phyloP scores from a whole-genome alignment of 257 asterid species.

The Dorcoceras hygrometricum region DNA sequence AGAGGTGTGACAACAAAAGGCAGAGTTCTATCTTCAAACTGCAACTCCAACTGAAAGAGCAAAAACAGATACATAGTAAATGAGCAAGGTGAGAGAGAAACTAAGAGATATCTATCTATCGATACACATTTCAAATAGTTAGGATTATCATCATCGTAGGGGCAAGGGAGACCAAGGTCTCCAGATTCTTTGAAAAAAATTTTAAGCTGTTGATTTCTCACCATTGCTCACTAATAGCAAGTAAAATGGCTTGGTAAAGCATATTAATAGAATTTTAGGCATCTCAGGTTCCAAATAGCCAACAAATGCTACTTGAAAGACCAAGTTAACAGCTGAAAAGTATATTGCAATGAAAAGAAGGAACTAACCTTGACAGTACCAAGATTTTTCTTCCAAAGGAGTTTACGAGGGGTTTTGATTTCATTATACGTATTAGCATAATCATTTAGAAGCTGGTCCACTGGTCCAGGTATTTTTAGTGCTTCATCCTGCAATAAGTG shows the following conservation, averaged over 20 bases:
- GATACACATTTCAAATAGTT: conserved; percentile 3
- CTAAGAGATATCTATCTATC: conserved; percentile 8
- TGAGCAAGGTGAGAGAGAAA: conserved; percentile 11
- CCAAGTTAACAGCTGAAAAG: conserved; percentile 4
- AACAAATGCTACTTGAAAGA: conserved; percentile 6
- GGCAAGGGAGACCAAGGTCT: conserved; percentile 9
- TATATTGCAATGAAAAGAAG: conserved; percentile 3
- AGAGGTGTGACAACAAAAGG: conserved; percentile 83
- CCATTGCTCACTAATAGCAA: conserved; percentile 8
- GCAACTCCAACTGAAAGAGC: conserved; percentile 78
- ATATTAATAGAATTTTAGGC: background rate
- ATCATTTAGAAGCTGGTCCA: conserved; percentile 71
- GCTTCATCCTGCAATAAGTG: conserved; percentile 71
- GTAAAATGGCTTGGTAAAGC: conserved; percentile 8
- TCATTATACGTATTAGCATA: conserved; percentile 79
- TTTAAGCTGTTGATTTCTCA: conserved; percentile 13
- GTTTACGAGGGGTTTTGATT: conserved; percentile 96
- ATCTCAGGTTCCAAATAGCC: background rate
- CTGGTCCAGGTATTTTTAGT: conserved; percentile 61
- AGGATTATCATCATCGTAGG: conserved; percentile 8
- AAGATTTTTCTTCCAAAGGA: conserved; percentile 91
- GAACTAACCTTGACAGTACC: conserved; percentile 93
- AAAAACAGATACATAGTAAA: conserved; percentile 21
- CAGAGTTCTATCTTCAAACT: conserved; percentile 74
- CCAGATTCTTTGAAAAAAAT: conserved; percentile 17